These are phyloP conservation scores for Lophiostoma macrostomum DNA, from an alignment of 495 filamentous ascomycete species.

Conservation along the genomic window DNA sequence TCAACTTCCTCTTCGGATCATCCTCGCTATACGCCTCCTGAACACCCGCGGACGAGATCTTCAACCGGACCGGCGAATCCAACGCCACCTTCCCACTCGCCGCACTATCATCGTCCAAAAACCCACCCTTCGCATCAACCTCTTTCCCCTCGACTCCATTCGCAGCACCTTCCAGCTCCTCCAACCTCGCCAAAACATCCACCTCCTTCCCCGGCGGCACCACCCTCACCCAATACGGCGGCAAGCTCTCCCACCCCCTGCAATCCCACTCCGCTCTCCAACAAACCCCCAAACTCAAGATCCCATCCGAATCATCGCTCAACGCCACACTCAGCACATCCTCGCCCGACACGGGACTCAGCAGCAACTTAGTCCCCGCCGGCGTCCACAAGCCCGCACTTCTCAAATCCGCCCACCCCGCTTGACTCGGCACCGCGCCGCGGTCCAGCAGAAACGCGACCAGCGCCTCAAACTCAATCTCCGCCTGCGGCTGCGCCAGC, in stretches of 20 bases:
- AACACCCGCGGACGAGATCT: conserved; percentile 21
- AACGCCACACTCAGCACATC: conserved; percentile 55
- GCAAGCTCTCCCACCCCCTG: conserved; percentile 51
- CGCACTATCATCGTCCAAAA: conserved; percentile 22
- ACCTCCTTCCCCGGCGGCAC: conserved; percentile 6
- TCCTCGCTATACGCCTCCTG: conserved; percentile 28
- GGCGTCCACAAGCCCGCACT: conserved; percentile 63
- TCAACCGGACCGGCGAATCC: conserved; percentile 6
- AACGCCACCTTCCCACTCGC: not conserved
- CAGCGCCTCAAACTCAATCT: conserved; percentile 60
- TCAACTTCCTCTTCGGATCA: conserved; percentile 13
- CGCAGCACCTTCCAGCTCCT: not conserved
- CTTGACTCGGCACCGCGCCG: conserved; percentile 57
- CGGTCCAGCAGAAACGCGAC: conserved; percentile 60
- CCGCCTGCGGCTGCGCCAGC: conserved; percentile 61
- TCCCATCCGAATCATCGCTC: conserved; percentile 61
- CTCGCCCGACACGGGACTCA: conserved; percentile 51
- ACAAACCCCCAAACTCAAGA: conserved; percentile 53
- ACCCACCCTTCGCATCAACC: conserved; percentile 15
- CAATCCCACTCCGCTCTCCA: conserved; percentile 60
- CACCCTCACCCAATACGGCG: conserved; percentile 61
- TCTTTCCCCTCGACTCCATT: conserved; percentile 14
- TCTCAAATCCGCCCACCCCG: conserved; percentile 57
- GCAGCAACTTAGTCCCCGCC: conserved; percentile 56
- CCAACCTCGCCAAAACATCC: conserved; percentile 11